Evolutionary conservation across 2,329 filamentous ascomycete species (phyloP).

Genomic region (Sodiomyces alkalinus): DNA sequence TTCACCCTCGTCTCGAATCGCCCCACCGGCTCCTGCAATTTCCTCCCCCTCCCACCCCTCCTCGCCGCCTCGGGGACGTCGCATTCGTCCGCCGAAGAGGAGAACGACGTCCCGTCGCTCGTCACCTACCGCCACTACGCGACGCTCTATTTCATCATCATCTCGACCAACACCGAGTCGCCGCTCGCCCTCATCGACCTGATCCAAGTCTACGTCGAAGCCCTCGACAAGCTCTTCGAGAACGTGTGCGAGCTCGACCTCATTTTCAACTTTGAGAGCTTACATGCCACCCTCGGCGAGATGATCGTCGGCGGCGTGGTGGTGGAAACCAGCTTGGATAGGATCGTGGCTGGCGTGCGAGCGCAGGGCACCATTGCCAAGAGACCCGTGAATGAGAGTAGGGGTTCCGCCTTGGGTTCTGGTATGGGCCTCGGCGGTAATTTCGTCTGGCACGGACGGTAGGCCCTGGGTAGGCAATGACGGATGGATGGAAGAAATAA

Average conservation of each 20-base stretch:
- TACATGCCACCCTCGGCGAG: conserved; percentile 80
- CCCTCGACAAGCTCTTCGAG: conserved; percentile 87
- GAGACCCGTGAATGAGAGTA: conserved; percentile 58
- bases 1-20: conserved; percentile 91
- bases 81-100: conserved; percentile 47
- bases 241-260: conserved; percentile 97
- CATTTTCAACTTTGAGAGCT: conserved; percentile 97
- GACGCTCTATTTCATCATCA: conserved; percentile 96
- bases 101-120: conserved; percentile 83
- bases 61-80: conserved; percentile 48
- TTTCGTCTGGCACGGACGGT: conserved; percentile 37
- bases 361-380: conserved; percentile 66
- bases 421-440: conserved; percentile 41
- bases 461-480: too few species aligned
- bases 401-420: conserved; percentile 27
- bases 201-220: conserved; percentile 96
- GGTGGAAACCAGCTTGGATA: conserved; percentile 78
- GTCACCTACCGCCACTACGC: conserved; percentile 98
- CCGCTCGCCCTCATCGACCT: conserved; percentile 89
- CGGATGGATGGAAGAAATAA: conserved; percentile 2
- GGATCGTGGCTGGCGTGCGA: conserved; percentile 73
- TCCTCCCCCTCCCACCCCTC: conserved; percentile 64
- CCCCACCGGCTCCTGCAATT: conserved; percentile 87
- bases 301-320: conserved; percentile 95
- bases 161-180: conserved; percentile 90